Base-by-base conservation (phyloP, 441 rosid genomes). In the Mallotus japonicus region DNA sequence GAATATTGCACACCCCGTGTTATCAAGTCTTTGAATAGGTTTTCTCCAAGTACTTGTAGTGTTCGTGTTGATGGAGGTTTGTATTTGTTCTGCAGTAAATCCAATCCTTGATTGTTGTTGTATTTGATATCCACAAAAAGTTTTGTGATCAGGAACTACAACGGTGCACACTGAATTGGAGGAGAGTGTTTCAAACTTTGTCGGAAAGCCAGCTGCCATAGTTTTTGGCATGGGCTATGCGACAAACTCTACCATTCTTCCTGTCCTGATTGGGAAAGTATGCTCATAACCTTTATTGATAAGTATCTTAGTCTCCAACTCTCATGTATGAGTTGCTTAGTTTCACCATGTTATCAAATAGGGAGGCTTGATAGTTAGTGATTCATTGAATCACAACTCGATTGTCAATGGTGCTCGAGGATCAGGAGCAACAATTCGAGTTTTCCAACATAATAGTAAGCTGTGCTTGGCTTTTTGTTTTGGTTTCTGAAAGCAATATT, bases 371-470 rank as follows among this genome's bases (percentile, higher is more conserved):
- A 90, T 91, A 37, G 82, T 92, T n/a, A 92, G 98, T 75, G 97
- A 93, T 82, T 89, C 98, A 3, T 78, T 93, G 79, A 93, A 92
- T 83, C 97, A 92, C 76, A 92, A 85, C 75, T 93, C 97, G 7
- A 89, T 92, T 76, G 87, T 92, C 62, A 93, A 86, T 87, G 98
- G 98, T 73, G 98, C 95, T 46, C 89, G 95, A 75, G 97, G 98
- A 66, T 90, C 98, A 17, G 94, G 92, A 75, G 97, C 97, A 62
- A 88, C 92, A 3, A 67, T 92, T 50, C 86, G 92, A 34, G 97
- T 92, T 83, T 92, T 89, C 80, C 93, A 86, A 69, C 88, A 91
- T 73, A 93, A 91, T 67, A 86, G 96, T 90, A 76, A 85, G 98
- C 83, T 28, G 9, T 44, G 11, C 40, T 3, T 34, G 40, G 40